Percentiles rank a stretch among this genome's conserved stretches.
phyloP scores from a whole-genome alignment of 306 rosid genomes.

The Morella rubra region DNA sequence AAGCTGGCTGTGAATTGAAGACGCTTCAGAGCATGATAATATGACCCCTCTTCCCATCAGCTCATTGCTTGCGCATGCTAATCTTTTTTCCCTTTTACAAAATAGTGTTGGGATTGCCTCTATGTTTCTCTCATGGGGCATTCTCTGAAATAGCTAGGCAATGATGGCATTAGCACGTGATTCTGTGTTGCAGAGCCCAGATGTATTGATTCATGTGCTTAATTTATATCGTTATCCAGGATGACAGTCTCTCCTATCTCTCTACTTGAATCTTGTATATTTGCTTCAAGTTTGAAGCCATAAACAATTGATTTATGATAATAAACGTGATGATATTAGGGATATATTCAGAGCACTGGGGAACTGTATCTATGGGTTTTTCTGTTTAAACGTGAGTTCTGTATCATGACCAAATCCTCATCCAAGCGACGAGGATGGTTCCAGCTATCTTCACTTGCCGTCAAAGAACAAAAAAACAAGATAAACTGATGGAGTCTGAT shows the following conservation, averaged over 20 bases:
- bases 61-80: constrained; percentile 20
- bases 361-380: neutral
- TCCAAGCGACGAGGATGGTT: too few relatives aligned
- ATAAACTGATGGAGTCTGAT: too few relatives aligned
- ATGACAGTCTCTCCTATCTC: neutral
- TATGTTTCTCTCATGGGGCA: constrained; percentile 12
- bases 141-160: neutral
- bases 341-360: neutral
- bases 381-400: neutral
- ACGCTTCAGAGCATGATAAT: constrained; percentile 12
- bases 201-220: neutral
- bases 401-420: too few relatives aligned
- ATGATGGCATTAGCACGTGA: neutral
- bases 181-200: constrained; percentile 1
- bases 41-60: constrained; percentile 7
- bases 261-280: neutral
- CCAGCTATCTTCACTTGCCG: too few relatives aligned
- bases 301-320: neutral
- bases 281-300: neutral
- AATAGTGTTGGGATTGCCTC: neutral
- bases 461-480: too few relatives aligned
- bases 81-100: neutral
- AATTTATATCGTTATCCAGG: neutral
- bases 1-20: constrained; percentile 49
- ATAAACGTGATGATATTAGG: neutral